Evolutionary conservation across 2,329 filamentous ascomycete genomes (phyloP), one percentile per base, ranked within the genome.

Genomic region (Aspergillus bombycis): DNA sequence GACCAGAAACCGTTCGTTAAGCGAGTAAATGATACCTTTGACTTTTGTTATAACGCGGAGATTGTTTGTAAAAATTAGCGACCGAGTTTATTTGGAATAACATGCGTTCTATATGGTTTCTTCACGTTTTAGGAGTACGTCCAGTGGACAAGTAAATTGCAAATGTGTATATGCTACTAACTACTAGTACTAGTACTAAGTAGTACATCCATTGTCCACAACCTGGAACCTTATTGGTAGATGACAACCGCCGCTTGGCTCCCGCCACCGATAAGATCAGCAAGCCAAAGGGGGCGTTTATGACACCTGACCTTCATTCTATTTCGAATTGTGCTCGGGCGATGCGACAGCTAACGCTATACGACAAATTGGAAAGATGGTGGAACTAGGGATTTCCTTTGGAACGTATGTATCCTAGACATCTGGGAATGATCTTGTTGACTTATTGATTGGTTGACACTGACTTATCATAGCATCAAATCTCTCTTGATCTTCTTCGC

Each of bases 401-500:
- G 68, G 63, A 58, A 75, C 75, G 75, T 77, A 71, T 53, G 74
- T 73, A 10, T 55, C 34, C 48, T 23, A 14, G 36, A 26, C 23
- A 21, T 28, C n/a, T 12, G 10, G 11, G 21, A 46, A 23, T 46
- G 0, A 10, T 41, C 6, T 7, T 41, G 8, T 48, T 12, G 12
- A 21, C n/a, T 14, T 21, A 21, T 46, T 21, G 1, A 21, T 45
- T 58, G 3, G 32, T 34, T 64, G 46, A 62, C 38, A n/a, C 60
- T 26, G 30, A 14, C 38, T 26, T 28, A 62, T n/a, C 14, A 64
- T 65, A 82, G 79, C 61, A 69, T 79, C 72, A 80, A 80, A 67
- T 78, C 77, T 23, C 71, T 82, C 65, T 65, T 77, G 59, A 75
- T 82, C 64, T 80, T 81, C 69, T 76, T 81, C 60, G 79, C 72